Percentiles rank a stretch among this genome's conserved stretches.
Conservation (phyloP, 2,329 filamentous ascomycete genomes). For the Hymenoscyphus scutula region DNA sequence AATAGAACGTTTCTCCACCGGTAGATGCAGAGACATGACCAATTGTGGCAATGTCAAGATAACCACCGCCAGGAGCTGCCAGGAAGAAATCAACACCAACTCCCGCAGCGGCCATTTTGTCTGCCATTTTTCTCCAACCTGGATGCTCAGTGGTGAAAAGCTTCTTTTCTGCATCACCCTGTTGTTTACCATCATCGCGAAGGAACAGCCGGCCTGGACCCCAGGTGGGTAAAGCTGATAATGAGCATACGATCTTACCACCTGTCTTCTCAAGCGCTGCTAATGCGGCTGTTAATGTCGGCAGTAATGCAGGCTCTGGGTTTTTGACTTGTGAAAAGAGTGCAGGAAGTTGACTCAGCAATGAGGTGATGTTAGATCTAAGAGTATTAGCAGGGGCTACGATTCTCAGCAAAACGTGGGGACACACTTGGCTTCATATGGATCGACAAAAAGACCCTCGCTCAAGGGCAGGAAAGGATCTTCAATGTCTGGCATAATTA, state of each 20-base stretch:
- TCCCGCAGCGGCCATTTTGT: conserved; percentile 83
- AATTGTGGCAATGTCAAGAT: conserved; percentile 89
- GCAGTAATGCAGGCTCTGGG: conserved; percentile 83
- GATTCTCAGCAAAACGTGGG: background rate
- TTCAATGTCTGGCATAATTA: conserved; percentile 97
- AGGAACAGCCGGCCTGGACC: conserved; percentile 83
- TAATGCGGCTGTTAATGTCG: conserved; percentile 78
- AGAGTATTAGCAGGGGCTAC: conserved; percentile 11
- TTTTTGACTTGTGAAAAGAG: conserved; percentile 89
- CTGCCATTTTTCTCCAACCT: conserved; percentile 79
- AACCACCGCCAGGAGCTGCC: conserved; percentile 83
- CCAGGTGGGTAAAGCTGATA: conserved; percentile 86
- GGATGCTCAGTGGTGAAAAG: conserved; percentile 88
- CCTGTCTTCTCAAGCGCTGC: conserved; percentile 83
- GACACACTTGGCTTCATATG: conserved; percentile 74
- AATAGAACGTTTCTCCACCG: conserved; percentile 96
- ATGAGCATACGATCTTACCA: conserved; percentile 86
- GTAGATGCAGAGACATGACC: conserved; percentile 82
- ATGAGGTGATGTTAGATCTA: conserved; percentile 75
- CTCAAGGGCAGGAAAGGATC: conserved; percentile 93
- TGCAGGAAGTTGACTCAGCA: conserved; percentile 77
- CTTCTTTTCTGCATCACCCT: conserved; percentile 87
- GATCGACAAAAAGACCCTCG: conserved; percentile 91
- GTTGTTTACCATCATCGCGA: conserved; percentile 83
- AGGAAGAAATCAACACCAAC: conserved; percentile 94